Conservation (phyloP, 169 alveolate genomes). For the Babesia sp. region DNA sequence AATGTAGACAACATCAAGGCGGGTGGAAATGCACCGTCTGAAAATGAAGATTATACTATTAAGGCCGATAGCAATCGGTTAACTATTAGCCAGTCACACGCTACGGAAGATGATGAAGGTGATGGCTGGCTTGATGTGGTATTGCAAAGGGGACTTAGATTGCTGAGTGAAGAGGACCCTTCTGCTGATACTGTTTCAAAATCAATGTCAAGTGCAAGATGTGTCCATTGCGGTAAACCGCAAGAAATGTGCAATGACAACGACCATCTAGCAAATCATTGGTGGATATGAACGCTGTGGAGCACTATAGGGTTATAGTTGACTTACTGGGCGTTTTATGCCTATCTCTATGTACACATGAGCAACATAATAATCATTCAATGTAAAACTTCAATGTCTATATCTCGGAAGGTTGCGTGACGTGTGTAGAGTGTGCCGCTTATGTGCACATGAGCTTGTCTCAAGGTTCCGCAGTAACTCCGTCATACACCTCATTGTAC, state of each 20-base stretch:
- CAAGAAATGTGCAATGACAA: conserved; percentile 3
- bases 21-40: neutral
- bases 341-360: neutral
- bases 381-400: neutral
- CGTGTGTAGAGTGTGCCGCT: conserved; percentile 8
- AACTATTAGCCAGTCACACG: neutral
- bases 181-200: too few species aligned
- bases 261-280: neutral
- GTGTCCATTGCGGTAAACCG: neutral
- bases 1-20: neutral
- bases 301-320: conserved; percentile 16
- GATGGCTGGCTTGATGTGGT: conserved; percentile 61
- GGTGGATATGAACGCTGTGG: conserved; percentile 28
- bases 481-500: too few species aligned
- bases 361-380: neutral
- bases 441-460: too few species aligned
- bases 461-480: too few species aligned
- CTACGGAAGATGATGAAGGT: conserved; percentile 53
- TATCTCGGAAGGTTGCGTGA: neutral
- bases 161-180: conserved; percentile 21
- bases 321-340: too few species aligned
- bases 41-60: neutral
- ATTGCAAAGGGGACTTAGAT: conserved; percentile 41
- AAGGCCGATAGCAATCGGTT: neutral
- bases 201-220: neutral